These are phyloP conservation scores for Ploettnerulaceae sp. DNA, from an alignment of 2,329 filamentous ascomycete species.

Conservation along the genomic window DNA sequence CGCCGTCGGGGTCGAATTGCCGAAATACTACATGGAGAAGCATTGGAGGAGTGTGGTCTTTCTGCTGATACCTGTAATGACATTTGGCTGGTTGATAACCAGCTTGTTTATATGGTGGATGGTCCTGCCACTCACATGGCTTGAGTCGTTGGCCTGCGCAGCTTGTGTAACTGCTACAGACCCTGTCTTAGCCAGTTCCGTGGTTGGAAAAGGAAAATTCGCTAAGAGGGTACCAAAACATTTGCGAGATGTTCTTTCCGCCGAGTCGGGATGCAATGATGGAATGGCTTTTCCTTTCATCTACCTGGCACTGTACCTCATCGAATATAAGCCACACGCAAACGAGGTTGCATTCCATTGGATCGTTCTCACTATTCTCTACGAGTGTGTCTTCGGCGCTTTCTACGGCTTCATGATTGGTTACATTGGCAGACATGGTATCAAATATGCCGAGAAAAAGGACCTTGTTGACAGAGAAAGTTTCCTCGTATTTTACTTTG, in stretches of 20 bases:
- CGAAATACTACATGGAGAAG: conserved; percentile 93
- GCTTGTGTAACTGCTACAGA: conserved; percentile 97
- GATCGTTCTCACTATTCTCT: conserved; percentile 84
- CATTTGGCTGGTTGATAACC: conserved; percentile 87
- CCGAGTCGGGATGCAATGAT: conserved; percentile 97
- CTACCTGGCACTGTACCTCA: conserved; percentile 85
- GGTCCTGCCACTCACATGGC: conserved; percentile 72
- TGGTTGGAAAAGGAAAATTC: conserved; percentile 98
- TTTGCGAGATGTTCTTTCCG: conserved; percentile 88
- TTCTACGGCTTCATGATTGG: conserved; percentile 83
- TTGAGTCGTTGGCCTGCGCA: conserved; percentile 80
- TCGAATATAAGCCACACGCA: conserved; percentile 70
- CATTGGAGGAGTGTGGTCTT: conserved; percentile 93
- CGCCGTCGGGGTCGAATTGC: conserved; percentile 79
- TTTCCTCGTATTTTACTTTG: conserved; percentile 98
- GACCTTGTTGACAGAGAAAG: conserved; percentile 93
- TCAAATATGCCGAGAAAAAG: conserved; percentile 78
- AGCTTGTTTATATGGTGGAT: conserved; percentile 96
- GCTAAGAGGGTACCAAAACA: conserved; percentile 97
- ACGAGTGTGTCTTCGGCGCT: conserved; percentile 92
- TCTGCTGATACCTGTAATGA: conserved; percentile 93
- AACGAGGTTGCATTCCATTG: conserved; percentile 73
- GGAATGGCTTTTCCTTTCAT: conserved; percentile 99
- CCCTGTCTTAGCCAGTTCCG: conserved; percentile 92
- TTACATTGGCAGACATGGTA: conserved; percentile 84